Conservation (phyloP, 2,329 filamentous ascomycete species). For the Endocalyx cinctus region DNA sequence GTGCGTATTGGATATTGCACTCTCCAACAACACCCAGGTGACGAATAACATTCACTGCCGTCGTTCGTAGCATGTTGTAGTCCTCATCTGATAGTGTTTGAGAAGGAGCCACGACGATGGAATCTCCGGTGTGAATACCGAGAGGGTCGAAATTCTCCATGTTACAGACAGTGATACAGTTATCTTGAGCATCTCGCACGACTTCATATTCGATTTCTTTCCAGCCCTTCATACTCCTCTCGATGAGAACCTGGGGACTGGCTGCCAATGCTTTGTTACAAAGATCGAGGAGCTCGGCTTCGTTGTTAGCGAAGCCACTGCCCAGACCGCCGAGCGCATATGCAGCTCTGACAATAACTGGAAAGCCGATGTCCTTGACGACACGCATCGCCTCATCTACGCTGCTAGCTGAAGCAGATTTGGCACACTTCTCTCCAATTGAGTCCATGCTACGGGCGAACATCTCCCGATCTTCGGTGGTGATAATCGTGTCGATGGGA, state of each 20-base stretch:
- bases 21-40: conserved; percentile 97
- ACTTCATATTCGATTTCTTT: conserved; percentile 99
- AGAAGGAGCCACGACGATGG: conserved; percentile 94
- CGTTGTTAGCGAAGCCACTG: conserved; percentile 90
- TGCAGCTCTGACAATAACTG: conserved; percentile 93
- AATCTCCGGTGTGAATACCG: conserved; percentile 96
- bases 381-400: conserved; percentile 84
- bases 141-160: conserved; percentile 99
- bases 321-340: conserved; percentile 94
- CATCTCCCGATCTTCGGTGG: conserved; percentile 94
- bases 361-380: conserved; percentile 89
- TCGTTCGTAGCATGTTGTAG: conserved; percentile 98
- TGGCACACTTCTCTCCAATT: conserved; percentile 95
- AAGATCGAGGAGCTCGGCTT: conserved; percentile 75
- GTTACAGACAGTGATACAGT: conserved; percentile 99
- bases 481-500: conserved; percentile 96
- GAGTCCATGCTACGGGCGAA: conserved; percentile 98
- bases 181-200: conserved; percentile 89
- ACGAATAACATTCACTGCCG: conserved; percentile 93
- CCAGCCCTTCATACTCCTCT: conserved; percentile 99
- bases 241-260: conserved; percentile 92
- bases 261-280: conserved; percentile 94
- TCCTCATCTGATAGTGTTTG: conserved; percentile 96
- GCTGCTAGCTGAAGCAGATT: conserved; percentile 87
- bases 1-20: conserved; percentile 97